These are phyloP conservation scores for Jaltomata sinuosa DNA, from an alignment of 257 asterid genomes.

Conservation along the genomic window DNA sequence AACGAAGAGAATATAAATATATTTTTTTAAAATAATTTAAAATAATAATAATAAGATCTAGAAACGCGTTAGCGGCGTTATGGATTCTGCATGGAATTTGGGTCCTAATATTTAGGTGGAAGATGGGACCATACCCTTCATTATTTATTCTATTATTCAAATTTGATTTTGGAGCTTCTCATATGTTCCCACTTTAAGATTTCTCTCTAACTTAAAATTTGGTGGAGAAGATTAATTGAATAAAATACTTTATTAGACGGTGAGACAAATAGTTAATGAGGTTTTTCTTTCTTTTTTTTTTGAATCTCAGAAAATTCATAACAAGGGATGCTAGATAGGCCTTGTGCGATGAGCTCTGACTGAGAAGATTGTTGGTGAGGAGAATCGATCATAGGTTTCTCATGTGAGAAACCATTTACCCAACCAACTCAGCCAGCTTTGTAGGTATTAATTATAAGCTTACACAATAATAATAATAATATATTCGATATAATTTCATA, in stretches of 20 bases:
- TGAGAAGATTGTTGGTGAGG: too few relatives aligned
- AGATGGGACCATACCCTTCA: not conserved
- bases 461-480: too few relatives aligned
- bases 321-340: too few relatives aligned
- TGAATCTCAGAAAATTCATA: too few relatives aligned
- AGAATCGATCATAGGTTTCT: too few relatives aligned
- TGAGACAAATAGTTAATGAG: not conserved
- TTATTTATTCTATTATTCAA: not conserved
- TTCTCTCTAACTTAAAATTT: not conserved
- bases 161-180: not conserved
- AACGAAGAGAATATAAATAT: not conserved
- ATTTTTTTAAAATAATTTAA: not conserved
- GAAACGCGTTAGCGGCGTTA: conserved; percentile 2
- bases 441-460: too few relatives aligned
- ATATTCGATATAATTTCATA: too few relatives aligned
- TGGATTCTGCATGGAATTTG: not conserved
- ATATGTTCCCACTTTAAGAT: not conserved
- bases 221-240: not conserved
- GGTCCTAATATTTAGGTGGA: not conserved
- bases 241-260: not conserved
- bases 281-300: too few relatives aligned
- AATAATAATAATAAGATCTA: not conserved
- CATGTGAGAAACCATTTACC: too few relatives aligned
- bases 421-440: too few relatives aligned
- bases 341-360: too few relatives aligned